phyloP scores from a whole-genome alignment of 2,329 filamentous ascomycete genomes.

The Elsinoe perseae region DNA sequence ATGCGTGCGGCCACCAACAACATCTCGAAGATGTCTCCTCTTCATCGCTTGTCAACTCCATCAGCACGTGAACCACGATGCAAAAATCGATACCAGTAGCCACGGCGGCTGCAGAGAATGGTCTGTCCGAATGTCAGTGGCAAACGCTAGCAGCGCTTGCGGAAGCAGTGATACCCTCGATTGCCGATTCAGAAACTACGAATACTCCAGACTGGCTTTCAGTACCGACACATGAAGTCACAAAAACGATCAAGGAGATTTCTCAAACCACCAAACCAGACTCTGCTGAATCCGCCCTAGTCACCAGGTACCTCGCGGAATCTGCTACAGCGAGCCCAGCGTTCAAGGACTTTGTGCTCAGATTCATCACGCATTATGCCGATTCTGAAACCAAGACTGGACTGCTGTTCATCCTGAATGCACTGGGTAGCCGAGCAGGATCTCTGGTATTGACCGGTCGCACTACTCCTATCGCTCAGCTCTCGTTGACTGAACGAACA shows the following conservation, averaged over 20 bases:
- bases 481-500: slow-evolving; percentile 54
- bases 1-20: neutral
- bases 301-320: slow-evolving; percentile 27
- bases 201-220: slow-evolving; percentile 38
- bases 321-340: slow-evolving; percentile 39
- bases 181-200: slow-evolving; percentile 30
- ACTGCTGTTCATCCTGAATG: slow-evolving; percentile 45
- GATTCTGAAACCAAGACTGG: slow-evolving; percentile 42
- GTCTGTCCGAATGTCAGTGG: slow-evolving; percentile 52
- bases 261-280: slow-evolving; percentile 35
- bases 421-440: slow-evolving; percentile 48
- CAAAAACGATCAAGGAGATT: slow-evolving; percentile 47
- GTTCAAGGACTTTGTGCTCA: slow-evolving; percentile 46
- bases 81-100: slow-evolving; percentile 34
- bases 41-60: too few relatives aligned
- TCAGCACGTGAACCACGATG: neutral
- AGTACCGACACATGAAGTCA: slow-evolving; percentile 26
- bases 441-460: slow-evolving; percentile 62
- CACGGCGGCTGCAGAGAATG: slow-evolving; percentile 39
- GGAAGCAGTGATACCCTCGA: slow-evolving; percentile 53
- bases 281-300: slow-evolving; percentile 31
- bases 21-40: too few relatives aligned
- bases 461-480: slow-evolving; percentile 53
- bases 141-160: slow-evolving; percentile 49
- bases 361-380: slow-evolving; percentile 43